These are phyloP conservation scores for Boletales sp. DNA, from an alignment of 768 basidiomycete genomes.

Conservation along the genomic window DNA sequence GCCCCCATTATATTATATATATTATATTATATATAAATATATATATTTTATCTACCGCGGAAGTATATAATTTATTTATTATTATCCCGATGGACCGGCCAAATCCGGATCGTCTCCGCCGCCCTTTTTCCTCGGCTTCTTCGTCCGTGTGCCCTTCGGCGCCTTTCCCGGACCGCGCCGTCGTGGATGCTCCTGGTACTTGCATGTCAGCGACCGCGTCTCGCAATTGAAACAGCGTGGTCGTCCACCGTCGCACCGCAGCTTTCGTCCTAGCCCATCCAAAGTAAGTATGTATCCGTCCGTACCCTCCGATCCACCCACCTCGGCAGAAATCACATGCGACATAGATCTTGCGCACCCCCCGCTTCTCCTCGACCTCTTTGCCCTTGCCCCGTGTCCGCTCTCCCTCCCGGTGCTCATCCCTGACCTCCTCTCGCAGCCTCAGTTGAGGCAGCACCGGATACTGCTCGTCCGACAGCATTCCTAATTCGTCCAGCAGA, in stretches of 20 bases:
- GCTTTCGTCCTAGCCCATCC: slow-evolving; percentile 57
- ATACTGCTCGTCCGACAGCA: slow-evolving; percentile 14
- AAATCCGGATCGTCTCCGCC: slow-evolving; percentile 20
- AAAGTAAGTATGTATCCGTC: not conserved
- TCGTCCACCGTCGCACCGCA: slow-evolving; percentile 65
- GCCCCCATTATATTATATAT: slow-evolving; percentile 8
- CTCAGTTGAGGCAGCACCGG: slow-evolving; percentile 28
- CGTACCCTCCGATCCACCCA: slow-evolving; percentile 27
- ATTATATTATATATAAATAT: not conserved
- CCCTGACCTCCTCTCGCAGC: slow-evolving; percentile 19
- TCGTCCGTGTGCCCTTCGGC: slow-evolving; percentile 53
- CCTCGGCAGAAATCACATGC: slow-evolving; percentile 82
- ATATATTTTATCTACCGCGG: slow-evolving; percentile 20
- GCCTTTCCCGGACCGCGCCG: slow-evolving; percentile 77
- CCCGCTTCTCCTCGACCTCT: slow-evolving; percentile 25
- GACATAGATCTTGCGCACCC: slow-evolving; percentile 35
- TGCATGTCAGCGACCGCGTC: slow-evolving; percentile 49
- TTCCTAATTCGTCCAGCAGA: slow-evolving; percentile 22
- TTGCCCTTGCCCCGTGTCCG: slow-evolving; percentile 6
- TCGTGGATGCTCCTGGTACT: slow-evolving; percentile 47
- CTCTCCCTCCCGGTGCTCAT: slow-evolving; percentile 12
- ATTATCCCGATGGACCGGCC: slow-evolving; percentile 23
- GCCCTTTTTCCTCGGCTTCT: slow-evolving; percentile 34
- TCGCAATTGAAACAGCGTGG: slow-evolving; percentile 65
- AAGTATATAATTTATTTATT: slow-evolving; percentile 27